A percentile compares a stretch with the other conserved stretches of the same genome.
These are phyloP conservation scores for Chalaropsis ovoidea DNA, from an alignment of 2,329 filamentous ascomycete genomes.

Conservation along the genomic window DNA sequence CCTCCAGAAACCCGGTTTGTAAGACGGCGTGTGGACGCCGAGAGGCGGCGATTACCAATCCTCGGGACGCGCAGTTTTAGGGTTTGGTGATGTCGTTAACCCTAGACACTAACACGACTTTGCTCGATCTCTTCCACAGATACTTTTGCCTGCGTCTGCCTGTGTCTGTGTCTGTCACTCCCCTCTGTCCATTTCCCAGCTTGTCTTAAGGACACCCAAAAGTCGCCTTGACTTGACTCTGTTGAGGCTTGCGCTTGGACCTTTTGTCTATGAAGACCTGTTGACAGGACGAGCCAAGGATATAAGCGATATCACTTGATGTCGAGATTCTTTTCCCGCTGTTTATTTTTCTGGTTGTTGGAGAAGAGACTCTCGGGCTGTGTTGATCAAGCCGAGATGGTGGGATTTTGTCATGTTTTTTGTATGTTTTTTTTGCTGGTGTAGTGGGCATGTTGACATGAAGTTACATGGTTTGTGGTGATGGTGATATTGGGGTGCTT, in stretches of 20 bases:
- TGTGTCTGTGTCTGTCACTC: background rate
- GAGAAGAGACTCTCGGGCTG: no score
- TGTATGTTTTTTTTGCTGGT: no score
- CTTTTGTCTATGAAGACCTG: background rate
- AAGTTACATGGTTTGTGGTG: no score
- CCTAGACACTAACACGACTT: background rate
- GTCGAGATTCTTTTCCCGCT: background rate
- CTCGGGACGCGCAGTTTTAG: background rate
- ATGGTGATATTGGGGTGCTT: no score
- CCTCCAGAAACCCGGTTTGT: background rate
- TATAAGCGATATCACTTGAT: background rate
- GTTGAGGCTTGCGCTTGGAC: conserved; percentile 2
- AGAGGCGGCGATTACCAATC: background rate
- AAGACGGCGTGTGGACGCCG: no score
- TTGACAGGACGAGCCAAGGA: conserved; percentile 4
- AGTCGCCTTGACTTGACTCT: background rate
- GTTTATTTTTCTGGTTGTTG: background rate
- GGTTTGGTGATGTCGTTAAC: background rate
- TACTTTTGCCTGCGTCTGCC: background rate
- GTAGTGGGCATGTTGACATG: no score
- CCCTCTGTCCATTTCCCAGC: background rate
- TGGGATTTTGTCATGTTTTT: background rate
- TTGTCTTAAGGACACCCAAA: background rate
- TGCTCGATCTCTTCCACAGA: no score
- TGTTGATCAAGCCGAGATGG: background rate